These are phyloP conservation scores for Suillus fuscotomentosus DNA, from an alignment of 768 basidiomycete species.

Conservation along the genomic window DNA sequence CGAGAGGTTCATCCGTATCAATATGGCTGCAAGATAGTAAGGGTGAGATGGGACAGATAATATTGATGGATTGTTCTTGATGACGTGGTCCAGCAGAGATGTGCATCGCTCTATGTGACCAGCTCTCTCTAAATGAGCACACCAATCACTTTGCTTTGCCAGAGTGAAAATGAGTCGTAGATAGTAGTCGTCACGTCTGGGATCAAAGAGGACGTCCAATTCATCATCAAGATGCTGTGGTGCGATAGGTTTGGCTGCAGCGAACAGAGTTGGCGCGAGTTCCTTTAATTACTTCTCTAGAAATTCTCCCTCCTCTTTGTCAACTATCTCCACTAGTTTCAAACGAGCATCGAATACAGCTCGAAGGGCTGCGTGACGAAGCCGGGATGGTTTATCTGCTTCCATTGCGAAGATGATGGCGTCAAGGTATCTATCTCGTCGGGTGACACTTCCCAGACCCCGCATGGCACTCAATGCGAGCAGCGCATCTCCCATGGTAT, in stretches of 20 bases:
- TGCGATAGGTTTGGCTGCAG: not conserved
- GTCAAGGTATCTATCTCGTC: not conserved
- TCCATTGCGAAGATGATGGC: constrained; percentile 1
- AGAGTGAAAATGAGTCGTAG: too few species aligned
- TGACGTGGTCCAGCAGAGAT: too few species aligned
- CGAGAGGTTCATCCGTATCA: not conserved
- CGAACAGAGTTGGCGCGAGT: not conserved
- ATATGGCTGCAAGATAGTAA: not conserved
- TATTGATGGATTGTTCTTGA: too few species aligned
- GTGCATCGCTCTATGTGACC: too few species aligned
- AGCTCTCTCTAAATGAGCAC: too few species aligned
- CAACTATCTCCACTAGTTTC: not conserved
- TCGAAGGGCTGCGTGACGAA: constrained; percentile 5
- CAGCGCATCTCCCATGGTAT: too few species aligned
- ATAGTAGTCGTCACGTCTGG: too few species aligned
- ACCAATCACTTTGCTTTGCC: too few species aligned
- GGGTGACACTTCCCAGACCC: too few species aligned
- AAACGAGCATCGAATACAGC: not conserved
- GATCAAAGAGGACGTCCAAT: too few species aligned
- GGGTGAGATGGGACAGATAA: not conserved
- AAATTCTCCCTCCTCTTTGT: too few species aligned
- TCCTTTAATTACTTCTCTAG: not conserved
- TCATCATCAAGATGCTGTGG: not conserved
- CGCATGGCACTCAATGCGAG: too few species aligned
- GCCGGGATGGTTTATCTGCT: not conserved